Conservation (phyloP, 306 rosid genomes). For the Benincasa hispida region DNA sequence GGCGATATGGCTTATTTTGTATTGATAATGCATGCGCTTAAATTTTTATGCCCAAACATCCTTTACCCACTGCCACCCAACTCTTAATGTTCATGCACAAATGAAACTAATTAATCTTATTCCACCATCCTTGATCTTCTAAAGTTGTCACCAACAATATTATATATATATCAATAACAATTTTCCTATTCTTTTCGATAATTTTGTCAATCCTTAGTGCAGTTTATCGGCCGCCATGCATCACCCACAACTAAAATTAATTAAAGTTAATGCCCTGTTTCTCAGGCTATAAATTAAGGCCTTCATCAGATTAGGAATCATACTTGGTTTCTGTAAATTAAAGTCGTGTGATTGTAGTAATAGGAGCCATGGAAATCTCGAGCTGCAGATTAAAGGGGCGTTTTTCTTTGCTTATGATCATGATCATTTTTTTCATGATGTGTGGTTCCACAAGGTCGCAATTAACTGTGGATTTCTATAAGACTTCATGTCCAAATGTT, state of each 20-base stretch:
- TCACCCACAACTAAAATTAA: neutral
- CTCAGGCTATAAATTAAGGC: constrained; percentile 1
- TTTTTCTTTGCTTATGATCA: constrained; percentile 15
- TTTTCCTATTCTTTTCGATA: neutral
- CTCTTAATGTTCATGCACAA: neutral
- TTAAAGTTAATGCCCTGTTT: neutral
- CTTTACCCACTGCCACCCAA: neutral
- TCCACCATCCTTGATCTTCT: neutral
- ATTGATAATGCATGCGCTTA: neutral
- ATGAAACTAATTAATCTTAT: neutral
- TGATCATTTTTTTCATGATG: constrained; percentile 18
- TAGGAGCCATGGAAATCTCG: constrained; percentile 17
- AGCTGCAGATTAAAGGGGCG: neutral
- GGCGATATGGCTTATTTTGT: neutral
- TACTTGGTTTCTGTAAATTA: neutral
- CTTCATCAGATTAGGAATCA: neutral
- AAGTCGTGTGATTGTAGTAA: neutral
- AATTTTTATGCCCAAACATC: neutral
- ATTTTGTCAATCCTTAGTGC: neutral
- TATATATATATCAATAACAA: neutral
- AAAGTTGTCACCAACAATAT: neutral
- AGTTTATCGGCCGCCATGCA: constrained; percentile 2
- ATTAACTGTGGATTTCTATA: constrained; percentile 50
- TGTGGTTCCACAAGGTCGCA: constrained; percentile 38
- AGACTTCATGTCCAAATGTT: constrained; percentile 48